Evolutionary conservation across 2,329 filamentous ascomycete genomes (phyloP).

Genomic region (Penicillium sp.): DNA sequence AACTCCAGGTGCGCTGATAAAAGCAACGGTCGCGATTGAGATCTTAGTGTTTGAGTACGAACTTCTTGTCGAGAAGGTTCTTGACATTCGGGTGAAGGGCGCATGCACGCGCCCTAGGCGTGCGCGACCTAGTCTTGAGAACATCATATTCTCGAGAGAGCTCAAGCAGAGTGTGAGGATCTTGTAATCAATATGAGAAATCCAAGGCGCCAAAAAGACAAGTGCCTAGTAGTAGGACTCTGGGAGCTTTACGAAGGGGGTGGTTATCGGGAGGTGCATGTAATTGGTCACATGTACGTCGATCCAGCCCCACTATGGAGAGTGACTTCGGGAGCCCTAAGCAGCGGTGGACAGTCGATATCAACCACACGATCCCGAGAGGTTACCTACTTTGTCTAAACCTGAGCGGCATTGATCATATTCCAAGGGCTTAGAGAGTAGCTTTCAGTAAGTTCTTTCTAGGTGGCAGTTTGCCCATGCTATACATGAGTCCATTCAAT

Average conservation of each 20-base stretch:
- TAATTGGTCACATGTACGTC: no score
- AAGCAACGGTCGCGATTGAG: constrained; percentile 12
- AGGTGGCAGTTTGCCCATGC: not conserved
- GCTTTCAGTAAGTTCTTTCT: not conserved
- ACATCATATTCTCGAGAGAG: not conserved
- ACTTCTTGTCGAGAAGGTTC: constrained; percentile 13
- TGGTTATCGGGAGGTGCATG: no score
- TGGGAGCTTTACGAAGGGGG: no score
- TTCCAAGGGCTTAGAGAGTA: not conserved
- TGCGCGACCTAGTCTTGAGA: constrained; percentile 1
- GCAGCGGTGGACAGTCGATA: no score
- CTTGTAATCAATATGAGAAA: no score
- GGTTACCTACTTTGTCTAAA: no score
- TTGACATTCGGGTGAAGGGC: not conserved
- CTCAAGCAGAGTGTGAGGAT: no score
- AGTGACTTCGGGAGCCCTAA: no score
- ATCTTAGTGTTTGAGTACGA: constrained; percentile 9
- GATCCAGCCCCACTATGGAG: no score
- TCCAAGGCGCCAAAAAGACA: no score
- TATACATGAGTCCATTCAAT: not conserved
- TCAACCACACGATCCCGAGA: no score
- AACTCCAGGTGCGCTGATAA: constrained; percentile 16
- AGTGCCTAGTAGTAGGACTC: no score
- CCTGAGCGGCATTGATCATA: not conserved
- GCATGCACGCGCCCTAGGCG: not conserved